Evolutionary conservation across 495 filamentous ascomycete genomes (phyloP).

Genomic region (Aspergillus steynii): DNA sequence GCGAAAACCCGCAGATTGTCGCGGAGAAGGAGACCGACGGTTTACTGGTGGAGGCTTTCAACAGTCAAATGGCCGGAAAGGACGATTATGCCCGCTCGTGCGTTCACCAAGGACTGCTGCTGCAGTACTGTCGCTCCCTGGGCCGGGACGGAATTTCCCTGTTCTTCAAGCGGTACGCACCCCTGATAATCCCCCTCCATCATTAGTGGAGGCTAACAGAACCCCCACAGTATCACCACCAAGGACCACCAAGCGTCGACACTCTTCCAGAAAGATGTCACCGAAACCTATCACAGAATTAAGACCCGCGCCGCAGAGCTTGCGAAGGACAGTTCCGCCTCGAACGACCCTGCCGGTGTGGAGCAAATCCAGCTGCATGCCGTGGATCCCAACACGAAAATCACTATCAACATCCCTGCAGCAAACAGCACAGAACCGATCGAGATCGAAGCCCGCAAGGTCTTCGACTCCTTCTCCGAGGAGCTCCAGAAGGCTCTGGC

Average conservation of each 20-base stretch:
- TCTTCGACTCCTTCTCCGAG: slow-evolving; percentile 82
- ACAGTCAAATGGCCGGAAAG: slow-evolving; percentile 71
- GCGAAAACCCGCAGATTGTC: slow-evolving; percentile 70
- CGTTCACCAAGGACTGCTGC: slow-evolving; percentile 87
- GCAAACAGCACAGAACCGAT: slow-evolving; percentile 62
- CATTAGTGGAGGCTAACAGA: slow-evolving; percentile 7
- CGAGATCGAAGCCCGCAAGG: slow-evolving; percentile 64
- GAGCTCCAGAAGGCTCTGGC: slow-evolving; percentile 80
- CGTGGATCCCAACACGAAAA: slow-evolving; percentile 88
- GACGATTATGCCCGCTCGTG: slow-evolving; percentile 80
- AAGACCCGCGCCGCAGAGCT: slow-evolving; percentile 77
- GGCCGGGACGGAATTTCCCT: slow-evolving; percentile 84
- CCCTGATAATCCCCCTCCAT: not conserved
- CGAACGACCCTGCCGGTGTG: slow-evolving; percentile 69
- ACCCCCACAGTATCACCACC: slow-evolving; percentile 72
- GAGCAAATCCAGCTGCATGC: slow-evolving; percentile 98
- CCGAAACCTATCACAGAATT: slow-evolving; percentile 80
- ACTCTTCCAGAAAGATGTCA: slow-evolving; percentile 90
- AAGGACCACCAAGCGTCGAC: slow-evolving; percentile 87
- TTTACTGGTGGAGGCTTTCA: slow-evolving; percentile 87
- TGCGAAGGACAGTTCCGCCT: slow-evolving; percentile 60
- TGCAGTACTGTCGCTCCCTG: slow-evolving; percentile 92
- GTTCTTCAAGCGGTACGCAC: slow-evolving; percentile 81
- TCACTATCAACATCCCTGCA: slow-evolving; percentile 78
- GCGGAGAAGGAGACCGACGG: slow-evolving; percentile 89